These are phyloP conservation scores for Xylaria polymorpha DNA, from an alignment of 2,329 filamentous ascomycete species.

Conservation along the genomic window DNA sequence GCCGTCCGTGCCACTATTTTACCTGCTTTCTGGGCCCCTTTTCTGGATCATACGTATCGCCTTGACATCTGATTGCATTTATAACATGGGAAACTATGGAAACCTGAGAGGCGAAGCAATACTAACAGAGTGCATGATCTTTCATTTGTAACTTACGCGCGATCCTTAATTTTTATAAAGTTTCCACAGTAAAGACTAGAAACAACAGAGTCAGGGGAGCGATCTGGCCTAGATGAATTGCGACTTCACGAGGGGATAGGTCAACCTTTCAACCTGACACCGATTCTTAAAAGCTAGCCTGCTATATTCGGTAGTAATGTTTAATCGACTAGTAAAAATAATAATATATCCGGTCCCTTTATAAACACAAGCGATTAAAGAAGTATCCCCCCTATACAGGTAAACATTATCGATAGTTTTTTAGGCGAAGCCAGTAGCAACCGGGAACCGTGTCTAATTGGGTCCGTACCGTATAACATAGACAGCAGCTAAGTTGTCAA, in stretches of 20 bases:
- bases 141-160: constrained; percentile 56
- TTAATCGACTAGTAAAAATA: constrained; percentile 20
- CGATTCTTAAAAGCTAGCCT: constrained; percentile 4
- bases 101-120: too few relatives aligned
- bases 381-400: not conserved
- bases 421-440: constrained; percentile 21
- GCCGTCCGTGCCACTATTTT: constrained; percentile 69
- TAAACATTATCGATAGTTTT: too few relatives aligned
- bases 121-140: too few relatives aligned
- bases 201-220: constrained; percentile 53
- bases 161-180: constrained; percentile 52
- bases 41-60: constrained; percentile 13
- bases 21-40: constrained; percentile 58
- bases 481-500: constrained; percentile 42
- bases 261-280: constrained; percentile 5
- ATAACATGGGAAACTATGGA: too few relatives aligned
- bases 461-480: constrained; percentile 37
- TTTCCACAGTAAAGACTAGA: constrained; percentile 52
- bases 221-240: constrained; percentile 52
- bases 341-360: constrained; percentile 18
- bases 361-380: constrained; percentile 7
- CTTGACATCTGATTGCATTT: too few relatives aligned
- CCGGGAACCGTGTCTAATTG: constrained; percentile 20
- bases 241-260: constrained; percentile 53
- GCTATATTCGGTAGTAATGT: constrained; percentile 11